These are phyloP conservation scores for Flaveria trinervia DNA, from an alignment of 129 eudicot species.

Conservation along the genomic window DNA sequence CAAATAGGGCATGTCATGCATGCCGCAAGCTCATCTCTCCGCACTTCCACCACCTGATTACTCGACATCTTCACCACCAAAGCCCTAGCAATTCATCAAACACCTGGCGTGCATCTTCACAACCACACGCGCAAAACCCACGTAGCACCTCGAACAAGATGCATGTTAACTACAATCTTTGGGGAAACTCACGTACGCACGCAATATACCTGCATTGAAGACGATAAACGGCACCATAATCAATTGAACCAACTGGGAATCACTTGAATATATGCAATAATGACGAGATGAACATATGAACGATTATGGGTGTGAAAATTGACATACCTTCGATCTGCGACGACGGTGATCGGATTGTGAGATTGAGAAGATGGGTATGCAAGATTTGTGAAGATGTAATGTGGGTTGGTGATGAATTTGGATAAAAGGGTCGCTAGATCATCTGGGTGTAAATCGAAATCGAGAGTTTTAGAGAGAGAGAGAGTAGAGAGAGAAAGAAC, in stretches of 20 bases:
- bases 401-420: constrained; percentile 43
- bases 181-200: constrained; percentile 35
- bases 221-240: constrained; percentile 24
- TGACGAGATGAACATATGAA: background rate
- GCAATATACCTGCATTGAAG: constrained; percentile 46
- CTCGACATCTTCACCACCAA: constrained; percentile 53
- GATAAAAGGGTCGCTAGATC: constrained; percentile 34
- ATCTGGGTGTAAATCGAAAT: constrained; percentile 54
- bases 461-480: constrained; percentile 41
- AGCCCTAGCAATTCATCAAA: constrained; percentile 23
- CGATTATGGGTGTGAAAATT: constrained; percentile 7
- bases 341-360: constrained; percentile 11
- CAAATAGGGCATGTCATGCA: constrained; percentile 99
- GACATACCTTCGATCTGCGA: constrained; percentile 32
- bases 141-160: constrained; percentile 31
- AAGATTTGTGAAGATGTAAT: constrained; percentile 32
- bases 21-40: constrained; percentile 62
- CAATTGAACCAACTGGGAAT: constrained; percentile 11
- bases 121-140: constrained; percentile 39
- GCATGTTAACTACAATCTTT: constrained; percentile 49
- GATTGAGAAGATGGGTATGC: constrained; percentile 35
- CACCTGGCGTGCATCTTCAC: constrained; percentile 27
- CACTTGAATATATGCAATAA: background rate
- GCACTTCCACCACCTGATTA: constrained; percentile 57
- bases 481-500: constrained; percentile 23